Conservation (phyloP, 1,139 yeast genomes). For the Pichia sp. region DNA sequence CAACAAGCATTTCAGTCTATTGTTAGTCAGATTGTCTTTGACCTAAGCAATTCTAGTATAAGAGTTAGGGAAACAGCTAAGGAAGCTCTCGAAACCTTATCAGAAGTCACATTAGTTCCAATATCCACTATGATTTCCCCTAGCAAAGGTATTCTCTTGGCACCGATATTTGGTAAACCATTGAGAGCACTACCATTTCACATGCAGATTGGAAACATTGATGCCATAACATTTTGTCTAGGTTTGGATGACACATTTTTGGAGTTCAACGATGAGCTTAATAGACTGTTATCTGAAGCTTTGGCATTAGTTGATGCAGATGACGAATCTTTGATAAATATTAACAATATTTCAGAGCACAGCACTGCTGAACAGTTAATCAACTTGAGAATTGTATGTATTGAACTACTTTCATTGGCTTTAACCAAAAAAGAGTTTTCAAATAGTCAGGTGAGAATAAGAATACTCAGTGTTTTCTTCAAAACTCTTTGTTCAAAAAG, state of each 20-base stretch:
- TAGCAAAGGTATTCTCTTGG: constrained; percentile 73
- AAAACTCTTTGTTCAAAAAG: constrained; percentile 87
- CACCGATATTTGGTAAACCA: constrained; percentile 96
- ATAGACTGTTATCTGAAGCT: constrained; percentile 81
- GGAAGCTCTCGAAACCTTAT: constrained; percentile 59
- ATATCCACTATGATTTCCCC: constrained; percentile 75
- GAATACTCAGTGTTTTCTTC: constrained; percentile 90
- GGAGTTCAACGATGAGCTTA: constrained; percentile 83
- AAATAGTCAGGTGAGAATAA: constrained; percentile 68
- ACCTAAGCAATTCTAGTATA: constrained; percentile 82
- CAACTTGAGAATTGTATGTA: constrained; percentile 84
- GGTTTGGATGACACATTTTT: constrained; percentile 76
- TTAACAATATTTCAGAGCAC: constrained; percentile 79
- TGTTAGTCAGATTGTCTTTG: constrained; percentile 84
- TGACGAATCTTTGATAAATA: constrained; percentile 88
- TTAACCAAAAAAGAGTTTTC: constrained; percentile 76
- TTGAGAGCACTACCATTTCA: constrained; percentile 94
- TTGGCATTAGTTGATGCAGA: constrained; percentile 95
- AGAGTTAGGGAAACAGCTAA: constrained; percentile 82
- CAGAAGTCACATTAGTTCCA: constrained; percentile 66
- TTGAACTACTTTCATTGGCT: constrained; percentile 76
- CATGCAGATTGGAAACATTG: constrained; percentile 97
- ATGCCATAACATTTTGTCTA: constrained; percentile 88
- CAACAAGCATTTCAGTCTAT: constrained; percentile 78
- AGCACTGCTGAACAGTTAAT: constrained; percentile 84